phyloP scores from a whole-genome alignment of 495 filamentous ascomycete genomes.

The Cladorrhinum samala region DNA sequence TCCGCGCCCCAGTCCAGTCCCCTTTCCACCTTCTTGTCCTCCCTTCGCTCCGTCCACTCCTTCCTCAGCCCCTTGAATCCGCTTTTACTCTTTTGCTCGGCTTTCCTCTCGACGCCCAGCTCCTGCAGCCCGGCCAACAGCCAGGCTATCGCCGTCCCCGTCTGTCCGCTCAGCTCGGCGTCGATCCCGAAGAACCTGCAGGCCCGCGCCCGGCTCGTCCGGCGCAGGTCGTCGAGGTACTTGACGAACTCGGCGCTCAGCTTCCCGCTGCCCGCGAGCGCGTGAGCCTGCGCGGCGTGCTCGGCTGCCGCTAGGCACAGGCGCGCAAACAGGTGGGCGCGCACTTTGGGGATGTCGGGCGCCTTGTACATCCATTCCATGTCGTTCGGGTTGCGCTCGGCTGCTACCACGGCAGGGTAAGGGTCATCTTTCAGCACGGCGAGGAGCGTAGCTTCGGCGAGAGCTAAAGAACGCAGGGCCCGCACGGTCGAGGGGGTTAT shows the following conservation, averaged over 20 bases:
- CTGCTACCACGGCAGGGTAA: constrained; percentile 71
- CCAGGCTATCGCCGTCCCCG: constrained; percentile 81
- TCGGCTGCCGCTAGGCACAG: constrained; percentile 75
- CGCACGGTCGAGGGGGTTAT: constrained; percentile 58
- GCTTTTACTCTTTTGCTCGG: constrained; percentile 6
- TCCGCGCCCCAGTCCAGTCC: constrained; percentile 71
- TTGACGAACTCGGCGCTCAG: constrained; percentile 58
- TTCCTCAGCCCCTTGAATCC: constrained; percentile 66
- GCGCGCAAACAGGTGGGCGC: constrained; percentile 78
- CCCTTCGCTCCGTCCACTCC: constrained; percentile 60
- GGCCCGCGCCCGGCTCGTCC: constrained; percentile 70
- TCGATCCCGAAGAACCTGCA: constrained; percentile 89
- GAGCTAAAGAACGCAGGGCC: constrained; percentile 64
- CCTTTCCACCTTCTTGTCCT: constrained; percentile 64
- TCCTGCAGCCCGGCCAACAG: constrained; percentile 63
- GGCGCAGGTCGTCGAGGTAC: constrained; percentile 68
- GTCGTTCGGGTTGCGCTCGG: constrained; percentile 69
- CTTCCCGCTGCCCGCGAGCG: constrained; percentile 38
- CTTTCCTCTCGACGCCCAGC: constrained; percentile 51
- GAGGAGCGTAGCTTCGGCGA: constrained; percentile 83
- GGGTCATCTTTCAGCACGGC: constrained; percentile 91
- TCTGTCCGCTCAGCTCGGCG: constrained; percentile 72
- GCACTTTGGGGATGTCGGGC: constrained; percentile 78
- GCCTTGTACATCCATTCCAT: constrained; percentile 90
- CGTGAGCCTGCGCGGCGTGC: constrained; percentile 56